A percentile compares a stretch with the other conserved stretches of the same genome.
These are phyloP conservation scores for Chlamydomonas urium DNA, from an alignment of 139 green algal species.

Conservation along the genomic window DNA sequence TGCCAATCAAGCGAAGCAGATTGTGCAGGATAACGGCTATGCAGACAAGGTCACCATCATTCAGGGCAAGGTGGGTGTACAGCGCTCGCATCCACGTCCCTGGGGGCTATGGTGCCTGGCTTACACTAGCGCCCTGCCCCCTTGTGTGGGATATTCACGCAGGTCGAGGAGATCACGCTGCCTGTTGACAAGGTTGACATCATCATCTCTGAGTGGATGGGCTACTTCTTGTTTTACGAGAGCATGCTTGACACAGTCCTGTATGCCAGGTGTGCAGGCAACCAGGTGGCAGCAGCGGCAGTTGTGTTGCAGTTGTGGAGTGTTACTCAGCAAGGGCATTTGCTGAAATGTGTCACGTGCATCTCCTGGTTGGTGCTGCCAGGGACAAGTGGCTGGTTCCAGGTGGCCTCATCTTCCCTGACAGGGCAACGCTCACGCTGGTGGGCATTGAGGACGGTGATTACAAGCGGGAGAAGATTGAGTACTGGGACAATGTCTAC, in stretches of 20 bases:
- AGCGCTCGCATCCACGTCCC: neutral
- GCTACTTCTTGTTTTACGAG: constrained; percentile 86
- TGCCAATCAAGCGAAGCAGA: constrained; percentile 75
- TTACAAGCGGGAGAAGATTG: constrained; percentile 90
- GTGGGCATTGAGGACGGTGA: constrained; percentile 86
- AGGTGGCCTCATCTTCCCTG: constrained; percentile 75
- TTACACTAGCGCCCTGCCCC: no score
- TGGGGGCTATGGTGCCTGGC: neutral
- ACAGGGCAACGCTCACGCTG: constrained; percentile 64
- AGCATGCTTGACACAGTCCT: constrained; percentile 90
- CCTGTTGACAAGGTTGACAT: constrained; percentile 74
- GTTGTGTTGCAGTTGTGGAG: no score
- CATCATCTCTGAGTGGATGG: constrained; percentile 92
- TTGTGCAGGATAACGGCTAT: constrained; percentile 80
- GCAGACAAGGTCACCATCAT: constrained; percentile 75
- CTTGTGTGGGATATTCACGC: neutral
- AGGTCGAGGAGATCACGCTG: constrained; percentile 37
- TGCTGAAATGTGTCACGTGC: no score
- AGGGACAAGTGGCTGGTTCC: constrained; percentile 82
- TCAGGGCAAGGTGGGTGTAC: constrained; percentile 75
- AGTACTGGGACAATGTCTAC: constrained; percentile 91
- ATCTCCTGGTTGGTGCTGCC: no score
- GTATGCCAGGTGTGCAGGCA: constrained; percentile 50
- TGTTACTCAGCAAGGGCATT: no score
- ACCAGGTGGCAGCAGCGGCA: no score